Evolutionary conservation across 257 asterid genomes (phyloP).

Genomic region (Solanum chilense): DNA sequence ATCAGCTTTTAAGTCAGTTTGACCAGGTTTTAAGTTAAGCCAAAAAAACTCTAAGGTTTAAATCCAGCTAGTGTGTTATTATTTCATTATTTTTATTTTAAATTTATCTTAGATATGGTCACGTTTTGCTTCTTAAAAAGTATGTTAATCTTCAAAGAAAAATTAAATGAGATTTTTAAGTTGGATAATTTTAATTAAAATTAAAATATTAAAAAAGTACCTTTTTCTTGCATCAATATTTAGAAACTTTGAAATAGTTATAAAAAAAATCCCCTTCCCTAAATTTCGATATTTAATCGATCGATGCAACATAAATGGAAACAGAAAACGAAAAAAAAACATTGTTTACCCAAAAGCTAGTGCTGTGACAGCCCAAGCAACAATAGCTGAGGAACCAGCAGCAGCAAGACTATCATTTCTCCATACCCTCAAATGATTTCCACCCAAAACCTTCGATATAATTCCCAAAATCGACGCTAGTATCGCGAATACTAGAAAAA

Average conservation of each 20-base stretch:
- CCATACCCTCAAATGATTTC: conserved; percentile 66
- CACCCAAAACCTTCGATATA: conserved; percentile 64
- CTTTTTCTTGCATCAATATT: too few relatives aligned
- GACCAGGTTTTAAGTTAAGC: too few relatives aligned
- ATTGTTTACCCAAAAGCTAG: conserved; percentile 59
- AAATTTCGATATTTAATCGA: not conserved
- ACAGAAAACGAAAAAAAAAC: not conserved
- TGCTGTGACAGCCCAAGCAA: conserved; percentile 78
- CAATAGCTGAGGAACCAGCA: conserved; percentile 55
- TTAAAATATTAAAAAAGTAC: too few relatives aligned
- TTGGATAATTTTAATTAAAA: too few relatives aligned
- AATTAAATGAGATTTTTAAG: too few relatives aligned
- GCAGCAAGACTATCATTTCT: conserved; percentile 81
- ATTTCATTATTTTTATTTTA: too few relatives aligned
- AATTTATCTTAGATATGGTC: too few relatives aligned
- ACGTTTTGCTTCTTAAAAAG: too few relatives aligned
- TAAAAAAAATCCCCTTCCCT: not conserved
- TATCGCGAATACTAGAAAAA: conserved; percentile 48
- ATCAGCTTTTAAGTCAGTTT: too few relatives aligned
- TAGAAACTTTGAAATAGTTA: not conserved
- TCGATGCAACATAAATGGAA: not conserved
- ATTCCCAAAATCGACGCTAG: conserved; percentile 68
- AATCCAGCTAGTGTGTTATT: too few relatives aligned
- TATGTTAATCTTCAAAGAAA: too few relatives aligned
- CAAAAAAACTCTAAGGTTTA: too few relatives aligned